These are phyloP conservation scores for Eurotiales sp. DNA, from an alignment of 2,329 filamentous ascomycete genomes.

Conservation along the genomic window DNA sequence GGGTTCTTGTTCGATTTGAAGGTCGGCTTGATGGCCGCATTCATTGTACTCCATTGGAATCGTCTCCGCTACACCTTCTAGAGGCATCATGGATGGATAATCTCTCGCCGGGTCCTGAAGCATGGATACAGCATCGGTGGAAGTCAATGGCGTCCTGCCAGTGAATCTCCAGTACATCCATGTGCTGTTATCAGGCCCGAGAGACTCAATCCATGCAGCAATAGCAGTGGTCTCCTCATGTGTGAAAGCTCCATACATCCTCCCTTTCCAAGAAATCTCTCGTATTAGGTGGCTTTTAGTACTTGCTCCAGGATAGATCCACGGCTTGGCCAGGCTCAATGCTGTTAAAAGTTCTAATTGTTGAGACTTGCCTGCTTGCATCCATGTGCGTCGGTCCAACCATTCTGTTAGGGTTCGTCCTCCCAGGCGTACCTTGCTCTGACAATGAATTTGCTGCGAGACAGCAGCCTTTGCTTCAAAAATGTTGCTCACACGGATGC, in stretches of 20 bases:
- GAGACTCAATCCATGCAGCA: constrained; percentile 38
- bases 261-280: constrained; percentile 45
- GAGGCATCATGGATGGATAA: not conserved
- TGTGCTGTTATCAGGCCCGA: constrained; percentile 17
- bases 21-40: not conserved
- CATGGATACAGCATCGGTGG: not conserved
- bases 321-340: constrained; percentile 35
- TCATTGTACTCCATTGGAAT: not conserved
- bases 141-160: not conserved
- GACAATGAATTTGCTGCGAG: constrained; percentile 40
- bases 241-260: constrained; percentile 51
- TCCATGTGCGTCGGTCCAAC: constrained; percentile 36
- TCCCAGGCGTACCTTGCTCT: constrained; percentile 38
- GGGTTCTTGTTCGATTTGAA: not conserved
- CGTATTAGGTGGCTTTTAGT: constrained; percentile 39
- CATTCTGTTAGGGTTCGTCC: constrained; percentile 37
- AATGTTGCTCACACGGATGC: constrained; percentile 26
- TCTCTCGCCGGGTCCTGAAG: constrained; percentile 1
- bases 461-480: constrained; percentile 38
- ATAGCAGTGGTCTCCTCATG: constrained; percentile 38
- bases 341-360: constrained; percentile 35
- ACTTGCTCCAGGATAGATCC: constrained; percentile 41
- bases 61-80: not conserved
- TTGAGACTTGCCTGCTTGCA: constrained; percentile 20
- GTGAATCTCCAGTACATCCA: constrained; percentile 6